Conservation (phyloP, 495 filamentous ascomycete genomes). For the Neurospora sp. region DNA sequence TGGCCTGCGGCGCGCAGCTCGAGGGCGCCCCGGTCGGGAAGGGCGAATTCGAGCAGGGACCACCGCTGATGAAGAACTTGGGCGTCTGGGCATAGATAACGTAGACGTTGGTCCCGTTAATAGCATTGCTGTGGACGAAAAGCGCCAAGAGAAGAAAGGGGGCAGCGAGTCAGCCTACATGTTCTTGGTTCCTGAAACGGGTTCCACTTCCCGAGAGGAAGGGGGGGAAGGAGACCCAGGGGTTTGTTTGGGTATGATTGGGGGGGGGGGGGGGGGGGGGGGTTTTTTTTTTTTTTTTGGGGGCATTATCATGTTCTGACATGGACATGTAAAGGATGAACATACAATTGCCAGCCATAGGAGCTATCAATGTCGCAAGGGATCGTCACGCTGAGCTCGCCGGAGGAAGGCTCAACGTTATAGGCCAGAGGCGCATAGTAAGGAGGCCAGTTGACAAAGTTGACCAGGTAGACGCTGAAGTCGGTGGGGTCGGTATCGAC, state of each 20-base stretch:
- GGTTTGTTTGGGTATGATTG: neutral
- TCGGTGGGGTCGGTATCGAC: conserved; percentile 36
- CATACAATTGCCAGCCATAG: conserved; percentile 35
- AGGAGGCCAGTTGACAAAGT: conserved; percentile 41
- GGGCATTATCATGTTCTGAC: neutral
- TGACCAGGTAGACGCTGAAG: conserved; percentile 38
- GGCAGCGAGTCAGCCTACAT: neutral
- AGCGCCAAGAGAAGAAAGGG: neutral
- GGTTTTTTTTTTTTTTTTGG: no score
- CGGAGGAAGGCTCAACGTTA: conserved; percentile 23
- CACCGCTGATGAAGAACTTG: conserved; percentile 27
- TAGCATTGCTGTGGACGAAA: conserved; percentile 25
- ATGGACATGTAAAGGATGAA: neutral
- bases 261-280: neutral
- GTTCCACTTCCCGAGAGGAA: neutral
- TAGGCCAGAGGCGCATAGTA: conserved; percentile 29
- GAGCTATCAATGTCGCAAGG: conserved; percentile 31
- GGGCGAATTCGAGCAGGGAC: conserved; percentile 7
- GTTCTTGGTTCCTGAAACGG: neutral
- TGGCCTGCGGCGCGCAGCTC: conserved; percentile 13
- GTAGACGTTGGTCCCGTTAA: conserved; percentile 41
- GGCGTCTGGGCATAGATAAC: conserved; percentile 38
- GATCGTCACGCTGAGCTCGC: conserved; percentile 24
- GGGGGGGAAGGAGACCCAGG: neutral
- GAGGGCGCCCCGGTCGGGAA: neutral